Percentiles rank a stretch among this genome's conserved stretches.
phyloP scores from a whole-genome alignment of 441 rosid species.

The Kokia cookei region DNA sequence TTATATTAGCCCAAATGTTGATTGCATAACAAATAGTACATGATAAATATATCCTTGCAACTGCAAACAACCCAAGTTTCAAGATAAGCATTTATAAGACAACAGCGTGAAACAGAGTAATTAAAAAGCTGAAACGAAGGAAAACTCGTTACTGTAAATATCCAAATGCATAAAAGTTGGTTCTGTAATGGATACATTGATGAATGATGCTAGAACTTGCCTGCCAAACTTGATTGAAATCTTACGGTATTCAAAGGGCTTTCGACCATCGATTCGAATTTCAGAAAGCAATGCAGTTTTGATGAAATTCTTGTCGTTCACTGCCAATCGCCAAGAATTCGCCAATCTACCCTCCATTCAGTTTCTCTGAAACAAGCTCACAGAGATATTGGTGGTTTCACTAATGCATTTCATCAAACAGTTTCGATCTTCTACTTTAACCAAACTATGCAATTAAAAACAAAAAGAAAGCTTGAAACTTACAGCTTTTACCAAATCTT shows the following conservation, averaged over 20 bases:
- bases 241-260: conserved; percentile 75
- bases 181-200: not conserved
- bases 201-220: conserved; percentile 30
- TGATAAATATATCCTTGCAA: not conserved
- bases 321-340: conserved; percentile 67
- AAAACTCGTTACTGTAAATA: not conserved
- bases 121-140: not conserved
- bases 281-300: conserved; percentile 78
- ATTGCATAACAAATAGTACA: not conserved
- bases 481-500: not conserved
- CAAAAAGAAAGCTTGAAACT: not conserved
- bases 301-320: conserved; percentile 82
- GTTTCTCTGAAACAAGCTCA: not conserved
- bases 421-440: not conserved
- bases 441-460: not conserved
- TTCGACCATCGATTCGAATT: conserved; percentile 82
- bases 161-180: not conserved
- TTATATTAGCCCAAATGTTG: not conserved
- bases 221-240: conserved; percentile 80
- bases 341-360: conserved; percentile 77
- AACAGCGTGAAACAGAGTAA: conserved; percentile 2
- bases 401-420: not conserved
- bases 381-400: not conserved
- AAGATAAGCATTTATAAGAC: not conserved
- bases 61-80: not conserved